Base-by-base conservation (phyloP, 192 early-diverging fungal species). In the Coemansia asiatica region DNA sequence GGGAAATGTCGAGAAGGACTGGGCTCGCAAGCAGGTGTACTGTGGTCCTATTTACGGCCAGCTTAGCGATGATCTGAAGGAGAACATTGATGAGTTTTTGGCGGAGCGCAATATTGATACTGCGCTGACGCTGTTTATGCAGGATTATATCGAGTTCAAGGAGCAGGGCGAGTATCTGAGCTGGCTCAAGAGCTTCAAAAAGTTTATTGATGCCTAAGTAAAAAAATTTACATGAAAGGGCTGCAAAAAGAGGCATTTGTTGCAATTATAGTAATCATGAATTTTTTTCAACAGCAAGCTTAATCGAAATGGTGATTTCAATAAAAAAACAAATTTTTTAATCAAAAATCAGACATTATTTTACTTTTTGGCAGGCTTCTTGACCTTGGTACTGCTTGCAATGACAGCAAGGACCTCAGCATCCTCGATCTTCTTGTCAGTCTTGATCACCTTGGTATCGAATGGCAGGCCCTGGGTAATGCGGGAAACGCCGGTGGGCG, bases 151-250 rank as follows among this genome's bases (percentile, higher is more conserved):
- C 63, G 93, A 95, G 83, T 86, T 85, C 84, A 98, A 97, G 88
- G 96, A 98, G 85, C 94, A 96, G 84, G 79, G 87, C 62, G 96
- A 98, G 85, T 98, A 98, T 75, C 70, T 86, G 15, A 72, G 84
- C 66, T 98, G 96, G 96, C 79, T 98, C 31, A 80, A 89, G 62
- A 85, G 88, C 33, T 87, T 96, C 60, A 87, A 87, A 63, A 78
- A 83, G 22, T 96, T 95, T 74, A 86, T 98, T 56, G 71, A 85
- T 29, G 82, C 87, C 27, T 80, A 57, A 28, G 27, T 29, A 56
- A 64, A 64, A 26, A 64, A 4, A 65, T 22, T 44, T 61, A 61
- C n/a, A n/a, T n/a, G n/a, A n/a, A n/a, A n/a, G n/a, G n/a, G 35
- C 35, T 10, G 35, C 35, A 6, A 36, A 36, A n/a, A n/a, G n/a